Evolutionary conservation across 306 rosid genomes (phyloP), one percentile per base, ranked within the genome.

Genomic region (Amphicarpaea edgeworthii): DNA sequence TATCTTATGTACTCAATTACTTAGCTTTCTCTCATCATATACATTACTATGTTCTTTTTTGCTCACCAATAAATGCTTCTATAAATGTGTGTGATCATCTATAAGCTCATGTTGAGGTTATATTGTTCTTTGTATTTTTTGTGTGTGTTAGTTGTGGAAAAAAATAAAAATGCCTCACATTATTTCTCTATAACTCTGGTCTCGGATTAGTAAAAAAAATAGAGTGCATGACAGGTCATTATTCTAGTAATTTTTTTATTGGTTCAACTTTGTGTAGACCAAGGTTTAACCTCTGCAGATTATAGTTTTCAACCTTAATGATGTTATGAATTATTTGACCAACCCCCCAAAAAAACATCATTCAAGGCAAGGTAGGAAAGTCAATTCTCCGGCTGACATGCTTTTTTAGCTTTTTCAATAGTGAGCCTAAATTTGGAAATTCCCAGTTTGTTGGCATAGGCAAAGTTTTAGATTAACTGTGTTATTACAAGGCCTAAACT

Each of bases 341-440:
- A 58, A 65, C 40, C 63, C 68, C 53, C 53, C 43, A 72, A 42
- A 5, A 30, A 30, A 71, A 12, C 61, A 53, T 19, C 16, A 40
- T 24, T 64, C 64, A 77, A n/a, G 34, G 41, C 20, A 34, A 23
- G 70, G 53, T 47, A 10, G 82, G 62, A 77, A 65, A 57, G 12
- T 68, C 60, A 45, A 70, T 70, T 82, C 37, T 41, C 40, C 41
- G 75, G 75, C 54, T 64, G 77, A 55, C 63, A 57, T 21, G 6
- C 58, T 71, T 70, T 70, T 43, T 63, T 71, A 45, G 86, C 46
- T 32, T 72, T 65, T 50, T 83, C 73, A 77, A 78, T 65, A 28
- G 1, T 28, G 64, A 55, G 21, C 23, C 75, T 67, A 79, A 68
- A 80, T 67, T 80, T 77, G 60, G 85, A 55, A 74, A 68, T 72